These are phyloP conservation scores for Candida incommunis DNA, from an alignment of 805 yeast genomes.

Conservation along the genomic window DNA sequence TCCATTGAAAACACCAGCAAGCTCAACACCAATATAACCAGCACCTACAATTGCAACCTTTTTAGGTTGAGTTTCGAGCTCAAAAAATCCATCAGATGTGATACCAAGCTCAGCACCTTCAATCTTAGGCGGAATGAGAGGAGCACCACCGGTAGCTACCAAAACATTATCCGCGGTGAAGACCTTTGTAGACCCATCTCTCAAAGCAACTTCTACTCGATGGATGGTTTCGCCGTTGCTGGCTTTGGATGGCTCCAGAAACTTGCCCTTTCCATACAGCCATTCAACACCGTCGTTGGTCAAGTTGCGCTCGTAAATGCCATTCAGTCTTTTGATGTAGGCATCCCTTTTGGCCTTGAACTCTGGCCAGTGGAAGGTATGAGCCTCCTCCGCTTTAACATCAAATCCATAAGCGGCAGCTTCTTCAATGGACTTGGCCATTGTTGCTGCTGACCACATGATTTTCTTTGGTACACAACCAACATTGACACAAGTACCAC, in stretches of 20 bases:
- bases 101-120: slow-evolving; percentile 77
- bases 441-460: slow-evolving; percentile 95
- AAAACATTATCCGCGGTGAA: slow-evolving; percentile 73
- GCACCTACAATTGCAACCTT: slow-evolving; percentile 93
- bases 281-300: slow-evolving; percentile 80
- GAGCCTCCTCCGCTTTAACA: slow-evolving; percentile 36
- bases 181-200: slow-evolving; percentile 41
- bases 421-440: slow-evolving; percentile 60
- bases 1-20: slow-evolving; percentile 87
- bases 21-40: slow-evolving; percentile 93
- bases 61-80: slow-evolving; percentile 70
- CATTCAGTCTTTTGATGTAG: slow-evolving; percentile 73
- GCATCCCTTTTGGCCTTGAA: slow-evolving; percentile 88
- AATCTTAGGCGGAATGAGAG: slow-evolving; percentile 53
- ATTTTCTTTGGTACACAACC: slow-evolving; percentile 99
- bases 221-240: slow-evolving; percentile 15
- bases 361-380: slow-evolving; percentile 65
- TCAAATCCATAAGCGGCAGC: slow-evolving; percentile 77
- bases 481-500: slow-evolving; percentile 98
- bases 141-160: slow-evolving; percentile 88
- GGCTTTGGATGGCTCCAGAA: slow-evolving; percentile 40
- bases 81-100: slow-evolving; percentile 84
- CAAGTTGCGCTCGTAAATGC: slow-evolving; percentile 82
- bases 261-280: slow-evolving; percentile 75
- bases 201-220: slow-evolving; percentile 59